Percentiles rank a stretch among this genome's conserved stretches.
phyloP scores from a whole-genome alignment of 345 rosid species.

The Murraya paniculata region DNA sequence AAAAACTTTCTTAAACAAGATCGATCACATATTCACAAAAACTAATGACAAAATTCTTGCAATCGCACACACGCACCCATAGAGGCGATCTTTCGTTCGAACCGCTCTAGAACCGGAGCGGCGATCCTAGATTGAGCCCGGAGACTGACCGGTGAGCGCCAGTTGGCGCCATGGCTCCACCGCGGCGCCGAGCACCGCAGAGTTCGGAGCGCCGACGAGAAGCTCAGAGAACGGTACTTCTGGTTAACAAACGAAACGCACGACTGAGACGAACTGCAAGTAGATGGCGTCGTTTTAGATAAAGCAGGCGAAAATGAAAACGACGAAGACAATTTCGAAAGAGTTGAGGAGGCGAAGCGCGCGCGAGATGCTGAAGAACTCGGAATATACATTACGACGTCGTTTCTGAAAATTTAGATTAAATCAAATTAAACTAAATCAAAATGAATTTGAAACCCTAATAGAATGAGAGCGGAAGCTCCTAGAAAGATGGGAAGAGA shows the following conservation, averaged over 20 bases:
- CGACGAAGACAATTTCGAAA: conserved; percentile 35
- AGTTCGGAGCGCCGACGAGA: conserved; percentile 36
- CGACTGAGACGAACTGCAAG: conserved; percentile 18
- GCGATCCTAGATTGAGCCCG: conserved; percentile 44
- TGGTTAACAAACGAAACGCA: conserved; percentile 25
- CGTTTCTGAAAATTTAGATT: too few species aligned
- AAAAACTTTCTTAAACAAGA: background rate
- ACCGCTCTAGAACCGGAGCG: conserved; percentile 40
- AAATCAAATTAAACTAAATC: background rate
- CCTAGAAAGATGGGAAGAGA: background rate
- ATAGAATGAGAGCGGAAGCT: background rate
- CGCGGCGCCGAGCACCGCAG: conserved; percentile 32
- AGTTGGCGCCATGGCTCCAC: conserved; percentile 40
- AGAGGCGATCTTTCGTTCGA: conserved; percentile 55
- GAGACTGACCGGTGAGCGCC: conserved; percentile 40
- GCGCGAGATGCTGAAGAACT: conserved; percentile 28
- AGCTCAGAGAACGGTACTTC: conserved; percentile 32
- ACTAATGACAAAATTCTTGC: background rate
- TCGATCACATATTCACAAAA: background rate
- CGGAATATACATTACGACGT: background rate
- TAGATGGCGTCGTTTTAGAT: conserved; percentile 8
- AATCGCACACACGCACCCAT: conserved; percentile 25
- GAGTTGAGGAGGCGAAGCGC: conserved; percentile 35
- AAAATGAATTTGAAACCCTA: background rate
- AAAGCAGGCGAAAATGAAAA: conserved; percentile 18